Evolutionary conservation across 176 grass and related monocot genomes (phyloP), one percentile per base, ranked within the genome.

Genomic region (Triticum dicoccoides): DNA sequence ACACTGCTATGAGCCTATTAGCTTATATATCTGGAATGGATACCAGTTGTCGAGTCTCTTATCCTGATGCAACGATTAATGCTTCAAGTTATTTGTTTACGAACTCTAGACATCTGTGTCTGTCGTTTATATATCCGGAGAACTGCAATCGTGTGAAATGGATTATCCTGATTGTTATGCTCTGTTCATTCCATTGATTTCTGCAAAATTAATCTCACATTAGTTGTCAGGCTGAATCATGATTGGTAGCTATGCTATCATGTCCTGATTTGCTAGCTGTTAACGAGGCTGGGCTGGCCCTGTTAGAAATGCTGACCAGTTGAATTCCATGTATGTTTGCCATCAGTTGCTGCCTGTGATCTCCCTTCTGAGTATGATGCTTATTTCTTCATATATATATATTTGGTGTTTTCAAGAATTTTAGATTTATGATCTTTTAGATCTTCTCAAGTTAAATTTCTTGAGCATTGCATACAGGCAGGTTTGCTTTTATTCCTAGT

Each of bases 261-360:
- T 59, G 25, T 82, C 61, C 18, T 76, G 25, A 37, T 37, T 85
- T 74, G 49, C 8, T n/a, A 62, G 35, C 30, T 24, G 18, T 35
- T 11, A 41, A n/a, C 30, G 3, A 61, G 20, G 32, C 7, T 69
- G 1, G 12, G 14, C 62, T 20, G 29, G 11, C 14, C 11, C 63
- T 52, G 21, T 76, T 38, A 14, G 63, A 75, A 80, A 88, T 70
- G 11, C 77, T 72, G 41, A 63, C 58, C 38, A 20, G 85, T 29
- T 64, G 25, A 54, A 49, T 54, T 32, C 73, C 45, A 29, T 73
- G 8, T 66, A 4, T 49, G 27, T 56, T 65, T 74, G 23, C 58
- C 13, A 18, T n/a, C 27, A 21, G 32, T 27, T 73, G 21, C 45
- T 64, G 2, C 2, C 10, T 81, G 13, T 49, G 47, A 49, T 49